These are phyloP conservation scores for Choiromyces venosus DNA, from an alignment of 495 filamentous ascomycete species.

Conservation along the genomic window DNA sequence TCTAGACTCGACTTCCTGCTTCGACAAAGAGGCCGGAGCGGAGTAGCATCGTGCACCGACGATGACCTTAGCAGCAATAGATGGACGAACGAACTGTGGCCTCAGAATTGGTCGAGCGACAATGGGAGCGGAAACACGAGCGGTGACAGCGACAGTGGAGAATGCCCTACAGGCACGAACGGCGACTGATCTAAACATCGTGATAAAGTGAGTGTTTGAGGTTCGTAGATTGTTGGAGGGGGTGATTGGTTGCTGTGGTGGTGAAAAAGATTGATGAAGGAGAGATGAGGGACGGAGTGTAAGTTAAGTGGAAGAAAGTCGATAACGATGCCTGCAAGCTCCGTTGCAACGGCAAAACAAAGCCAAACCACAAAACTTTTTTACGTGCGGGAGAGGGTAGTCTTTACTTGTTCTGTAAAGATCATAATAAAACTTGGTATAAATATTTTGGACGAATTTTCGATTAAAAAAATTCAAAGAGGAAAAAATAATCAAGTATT, in stretches of 20 bases:
- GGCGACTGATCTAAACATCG: constrained; percentile 80
- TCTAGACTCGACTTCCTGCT: constrained; percentile 81
- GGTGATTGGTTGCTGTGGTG: constrained; percentile 29
- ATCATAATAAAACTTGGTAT: neutral
- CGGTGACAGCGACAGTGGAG: constrained; percentile 51
- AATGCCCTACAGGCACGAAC: constrained; percentile 58
- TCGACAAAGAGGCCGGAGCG: constrained; percentile 65
- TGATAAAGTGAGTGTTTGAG: constrained; percentile 11
- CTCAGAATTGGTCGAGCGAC: constrained; percentile 50
- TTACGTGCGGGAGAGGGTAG: neutral
- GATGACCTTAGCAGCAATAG: constrained; percentile 54
- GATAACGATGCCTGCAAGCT: constrained; percentile 14
- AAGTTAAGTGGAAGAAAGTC: constrained; percentile 14
- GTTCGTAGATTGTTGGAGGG: constrained; percentile 30
- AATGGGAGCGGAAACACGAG: constrained; percentile 52
- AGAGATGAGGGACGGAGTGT: constrained; percentile 8
- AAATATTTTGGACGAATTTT: neutral
- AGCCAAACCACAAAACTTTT: constrained; percentile 7
- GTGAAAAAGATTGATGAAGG: constrained; percentile 30
- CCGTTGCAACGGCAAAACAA: neutral
- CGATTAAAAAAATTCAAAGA: neutral
- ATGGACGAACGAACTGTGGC: constrained; percentile 43
- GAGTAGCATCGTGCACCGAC: constrained; percentile 65
- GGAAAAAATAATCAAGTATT: neutral
- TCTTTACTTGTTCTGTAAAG: neutral